Base-by-base conservation (phyloP, 306 rosid genomes). In the Casuarina glauca region DNA sequence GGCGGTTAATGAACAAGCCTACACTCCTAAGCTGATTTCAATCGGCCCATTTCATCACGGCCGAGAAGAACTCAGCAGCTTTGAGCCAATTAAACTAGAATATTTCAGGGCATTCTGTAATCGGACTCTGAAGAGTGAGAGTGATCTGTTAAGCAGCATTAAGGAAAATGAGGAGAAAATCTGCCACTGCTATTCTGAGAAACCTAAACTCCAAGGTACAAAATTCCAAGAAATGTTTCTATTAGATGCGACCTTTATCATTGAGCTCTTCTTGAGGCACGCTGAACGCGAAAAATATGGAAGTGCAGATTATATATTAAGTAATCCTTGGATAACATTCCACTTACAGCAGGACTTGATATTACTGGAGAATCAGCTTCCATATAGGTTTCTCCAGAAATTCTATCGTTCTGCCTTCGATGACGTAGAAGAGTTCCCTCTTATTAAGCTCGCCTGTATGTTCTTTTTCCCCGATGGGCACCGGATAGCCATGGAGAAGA, bases 301-400 rank as follows among this genome's bases (percentile, higher is more conserved):
- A 7, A 10, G 4, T 10, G 17, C 0, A 62, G 46, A 63, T 63
- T 20, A 63, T 7, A 63, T 38, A 63, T 6, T 63, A 38, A 13
- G 46, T 3, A 63, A 15, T 3, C 3, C 20, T 5, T 15, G 70
- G 46, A 9, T 63, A 1, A 58, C 35, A 49, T 52, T 69, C 20
- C 46, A 55, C 12, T 3, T 81, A 3, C 51, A 20, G 80, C 75
- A 51, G 8, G 87, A 80, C 12, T 51, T 84, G 66, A 69, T 81
- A 11, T 45, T 81, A 46, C 79, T 78, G 1, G 87, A 84, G 39
- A 84, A 84, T 74, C 87, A 80, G 57, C 61, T 84, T 39, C 84
- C 87, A 0, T 80, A 57, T 69, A 68, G 19, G 54, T 48, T 81
- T 4, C 72, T 84, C n/a, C 3, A 35, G 3, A 3, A 77, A 1